phyloP scores from a whole-genome alignment of 495 filamentous ascomycete genomes.

The Penicillium simplicissimum region DNA sequence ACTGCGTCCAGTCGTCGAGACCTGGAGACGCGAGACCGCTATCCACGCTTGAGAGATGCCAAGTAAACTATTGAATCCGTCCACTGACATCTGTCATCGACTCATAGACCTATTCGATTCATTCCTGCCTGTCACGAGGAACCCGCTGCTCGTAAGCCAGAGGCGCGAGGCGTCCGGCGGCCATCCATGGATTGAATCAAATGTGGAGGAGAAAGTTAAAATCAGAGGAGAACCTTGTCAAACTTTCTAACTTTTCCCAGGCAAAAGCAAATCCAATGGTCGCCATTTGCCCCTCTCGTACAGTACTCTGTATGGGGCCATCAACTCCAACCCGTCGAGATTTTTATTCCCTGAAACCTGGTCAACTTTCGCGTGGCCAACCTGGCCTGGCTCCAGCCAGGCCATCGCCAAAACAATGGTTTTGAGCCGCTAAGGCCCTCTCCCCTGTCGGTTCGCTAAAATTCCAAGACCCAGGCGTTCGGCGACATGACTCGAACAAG shows the following conservation, averaged over 20 bases:
- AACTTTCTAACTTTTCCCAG: neutral
- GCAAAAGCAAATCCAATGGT: neutral
- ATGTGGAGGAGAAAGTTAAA: conserved; percentile 9
- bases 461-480: conserved; percentile 3
- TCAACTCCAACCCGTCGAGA: neutral
- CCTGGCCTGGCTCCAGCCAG: neutral
- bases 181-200: neutral
- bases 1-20: neutral
- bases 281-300: conserved; percentile 4
- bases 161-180: neutral
- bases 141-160: neutral
- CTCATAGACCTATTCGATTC: neutral
- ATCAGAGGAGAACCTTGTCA: neutral
- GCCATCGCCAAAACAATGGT: neutral
- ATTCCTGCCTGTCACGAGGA: neutral
- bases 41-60: neutral
- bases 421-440: conserved; percentile 6
- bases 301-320: neutral
- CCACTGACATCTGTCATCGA: neutral
- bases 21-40: neutral
- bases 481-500: conserved; percentile 18
- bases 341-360: neutral
- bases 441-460: neutral
- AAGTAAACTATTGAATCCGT: neutral
- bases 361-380: neutral